phyloP scores from a whole-genome alignment of 2,329 filamentous ascomycete genomes.

The Hymenotorrendiella dingleyae region DNA sequence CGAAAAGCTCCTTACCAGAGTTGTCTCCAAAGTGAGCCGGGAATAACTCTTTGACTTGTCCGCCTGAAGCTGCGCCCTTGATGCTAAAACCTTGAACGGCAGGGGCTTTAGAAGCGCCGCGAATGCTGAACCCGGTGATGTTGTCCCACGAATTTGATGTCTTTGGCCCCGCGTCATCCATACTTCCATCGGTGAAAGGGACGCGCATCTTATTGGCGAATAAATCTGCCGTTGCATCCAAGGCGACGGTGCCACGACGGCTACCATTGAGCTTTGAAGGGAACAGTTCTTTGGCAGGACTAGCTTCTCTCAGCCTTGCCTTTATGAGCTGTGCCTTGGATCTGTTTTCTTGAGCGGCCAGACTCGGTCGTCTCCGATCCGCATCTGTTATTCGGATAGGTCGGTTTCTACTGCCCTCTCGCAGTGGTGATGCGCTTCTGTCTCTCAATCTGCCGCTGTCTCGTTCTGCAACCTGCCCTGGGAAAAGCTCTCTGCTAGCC shows the following conservation, averaged over 20 bases:
- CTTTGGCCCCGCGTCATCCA: slow-evolving; percentile 19
- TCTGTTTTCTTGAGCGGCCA: slow-evolving; percentile 34
- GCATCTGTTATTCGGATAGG: slow-evolving; percentile 28
- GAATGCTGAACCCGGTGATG: slow-evolving; percentile 48
- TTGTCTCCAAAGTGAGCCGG: slow-evolving; percentile 57
- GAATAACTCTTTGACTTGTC: slow-evolving; percentile 59
- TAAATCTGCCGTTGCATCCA: slow-evolving; percentile 48
- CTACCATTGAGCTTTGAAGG: slow-evolving; percentile 39
- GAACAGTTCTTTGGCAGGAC: slow-evolving; percentile 45
- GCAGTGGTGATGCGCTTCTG: slow-evolving; percentile 30
- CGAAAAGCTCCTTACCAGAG: slow-evolving; percentile 63
- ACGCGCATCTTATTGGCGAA: slow-evolving; percentile 43
- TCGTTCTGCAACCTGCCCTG: slow-evolving; percentile 31
- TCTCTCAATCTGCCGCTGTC: slow-evolving; percentile 28
- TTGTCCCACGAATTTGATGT: slow-evolving; percentile 21
- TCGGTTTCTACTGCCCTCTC: slow-evolving; percentile 36
- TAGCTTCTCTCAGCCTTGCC: slow-evolving; percentile 22
- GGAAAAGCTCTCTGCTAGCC: slow-evolving; percentile 56
- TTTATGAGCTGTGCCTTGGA: slow-evolving; percentile 42
- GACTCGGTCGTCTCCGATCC: slow-evolving; percentile 9
- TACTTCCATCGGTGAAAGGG: slow-evolving; percentile 41
- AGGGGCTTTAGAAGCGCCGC: slow-evolving; percentile 47
- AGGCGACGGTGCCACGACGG: slow-evolving; percentile 43
- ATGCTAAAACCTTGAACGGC: slow-evolving; percentile 53
- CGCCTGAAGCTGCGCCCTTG: slow-evolving; percentile 59